phyloP scores from a whole-genome alignment of 169 alveolate genomes.

The Plasmodium sp. region DNA sequence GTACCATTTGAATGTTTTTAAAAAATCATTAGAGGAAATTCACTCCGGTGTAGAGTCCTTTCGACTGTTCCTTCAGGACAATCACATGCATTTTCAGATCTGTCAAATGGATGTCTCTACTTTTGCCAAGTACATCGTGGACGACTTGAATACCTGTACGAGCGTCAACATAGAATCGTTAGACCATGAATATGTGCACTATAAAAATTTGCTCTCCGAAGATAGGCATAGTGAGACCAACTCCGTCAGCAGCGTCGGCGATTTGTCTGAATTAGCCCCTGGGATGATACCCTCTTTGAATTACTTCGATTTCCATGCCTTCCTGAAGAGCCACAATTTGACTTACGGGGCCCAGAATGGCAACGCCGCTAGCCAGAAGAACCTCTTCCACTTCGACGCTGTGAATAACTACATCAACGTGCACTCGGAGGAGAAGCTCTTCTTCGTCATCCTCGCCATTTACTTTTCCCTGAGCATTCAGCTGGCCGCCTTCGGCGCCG shows the following conservation, averaged over 20 bases:
- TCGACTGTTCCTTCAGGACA: constrained; percentile 14
- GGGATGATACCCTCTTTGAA: neutral
- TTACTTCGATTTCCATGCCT: constrained; percentile 8
- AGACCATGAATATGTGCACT: constrained; percentile 11
- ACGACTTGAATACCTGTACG: constrained; percentile 10
- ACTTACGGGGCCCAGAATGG: neutral
- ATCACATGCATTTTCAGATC: constrained; percentile 15
- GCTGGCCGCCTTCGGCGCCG: neutral
- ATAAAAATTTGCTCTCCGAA: constrained; percentile 6
- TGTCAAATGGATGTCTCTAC: constrained; percentile 48
- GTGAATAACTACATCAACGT: constrained; percentile 49
- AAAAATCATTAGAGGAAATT: constrained; percentile 20
- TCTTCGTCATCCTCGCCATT: constrained; percentile 17
- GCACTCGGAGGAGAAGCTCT: constrained; percentile 50
- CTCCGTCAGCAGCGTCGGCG: neutral
- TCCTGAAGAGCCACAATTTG: constrained; percentile 29
- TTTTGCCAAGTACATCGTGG: constrained; percentile 3
- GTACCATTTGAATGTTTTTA: constrained; percentile 30
- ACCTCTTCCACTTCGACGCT: constrained; percentile 5
- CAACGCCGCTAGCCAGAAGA: neutral
- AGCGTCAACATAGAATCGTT: constrained; percentile 17
- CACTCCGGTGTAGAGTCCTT: neutral
- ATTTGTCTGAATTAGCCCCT: neutral
- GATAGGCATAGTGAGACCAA: constrained; percentile 4
- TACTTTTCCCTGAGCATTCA: constrained; percentile 53